Evolutionary conservation across 345 rosid genomes (phyloP), one percentile per base, ranked within the genome.

Genomic region (Arabis hirsuta): DNA sequence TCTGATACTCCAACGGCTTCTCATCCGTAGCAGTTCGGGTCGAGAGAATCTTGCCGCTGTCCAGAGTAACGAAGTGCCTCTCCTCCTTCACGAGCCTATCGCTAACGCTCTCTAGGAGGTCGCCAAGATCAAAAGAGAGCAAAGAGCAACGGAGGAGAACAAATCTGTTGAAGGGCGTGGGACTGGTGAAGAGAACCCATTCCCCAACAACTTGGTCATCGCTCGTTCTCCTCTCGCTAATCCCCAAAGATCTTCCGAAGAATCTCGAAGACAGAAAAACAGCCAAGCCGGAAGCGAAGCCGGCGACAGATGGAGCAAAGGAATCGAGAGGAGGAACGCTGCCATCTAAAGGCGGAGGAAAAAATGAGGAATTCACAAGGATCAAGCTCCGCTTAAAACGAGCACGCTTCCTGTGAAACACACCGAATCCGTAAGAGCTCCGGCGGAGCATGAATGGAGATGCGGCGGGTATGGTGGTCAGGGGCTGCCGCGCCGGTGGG

Each of bases 91-190:
- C 82, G 24, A 94, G 82, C 81, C 81, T 84, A 78, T 89, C 88
- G 64, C 81, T 86, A 31, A 88, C 81, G 16, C 82, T 84, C 70
- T 86, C 92, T 19, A 77, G 65, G 48, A 84, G 43, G 61, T 84
- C 88, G 46, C 67, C 59, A 42, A 82, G 80, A 43, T 84, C 77
- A 51, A 89, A 83, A 3, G 89, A 81, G 51, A 94, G 60, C 3
- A 92, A 88, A 9, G 96, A 91, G 82, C 98, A 94, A 0, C 98
- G 87, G 14, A 89, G 85, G 54, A 91, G 64, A 61, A 91, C 96
- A 74, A 89, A 94, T 43, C 96, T 88, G 57, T 88, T 94, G 76
- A 94, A 94, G 74, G 96, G 93, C 64, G 98, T 88, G 42, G 96
- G 98, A 26, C 82, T 84, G 48, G 92, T 79, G 82, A 89, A 82